Evolutionary conservation across 176 grass and related monocot genomes (phyloP).

Genomic region (Panicum miliaceum): DNA sequence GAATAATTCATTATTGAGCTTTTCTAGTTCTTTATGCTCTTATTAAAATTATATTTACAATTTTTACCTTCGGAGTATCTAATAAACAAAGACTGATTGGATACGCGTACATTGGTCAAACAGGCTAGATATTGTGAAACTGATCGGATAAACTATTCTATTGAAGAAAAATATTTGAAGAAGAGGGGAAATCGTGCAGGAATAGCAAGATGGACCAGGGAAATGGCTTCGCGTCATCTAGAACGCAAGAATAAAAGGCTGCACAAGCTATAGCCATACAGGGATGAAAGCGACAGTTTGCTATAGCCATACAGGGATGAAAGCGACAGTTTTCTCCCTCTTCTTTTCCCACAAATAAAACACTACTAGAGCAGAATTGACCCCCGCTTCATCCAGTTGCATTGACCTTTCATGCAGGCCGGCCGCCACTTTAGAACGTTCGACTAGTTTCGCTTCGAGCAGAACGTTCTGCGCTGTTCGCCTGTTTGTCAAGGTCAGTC

Average conservation of each 20-base stretch:
- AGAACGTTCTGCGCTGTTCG: slow-evolving; percentile 1
- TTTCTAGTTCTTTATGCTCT: background rate
- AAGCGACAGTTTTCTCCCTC: background rate
- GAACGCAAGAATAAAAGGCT: background rate
- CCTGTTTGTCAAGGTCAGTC: background rate
- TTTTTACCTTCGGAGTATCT: background rate
- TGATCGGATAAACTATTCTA: background rate
- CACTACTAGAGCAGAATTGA: background rate
- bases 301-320: background rate
- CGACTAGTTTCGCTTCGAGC: background rate
- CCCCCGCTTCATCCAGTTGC: background rate
- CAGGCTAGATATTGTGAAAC: background rate
- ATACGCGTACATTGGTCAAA: background rate
- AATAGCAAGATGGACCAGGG: background rate
- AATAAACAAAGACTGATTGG: background rate
- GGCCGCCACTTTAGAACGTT: slow-evolving; percentile 34
- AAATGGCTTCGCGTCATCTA: background rate
- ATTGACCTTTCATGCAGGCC: slow-evolving; percentile 2
- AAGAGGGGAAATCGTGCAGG: background rate
- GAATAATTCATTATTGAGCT: background rate
- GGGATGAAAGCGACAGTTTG: no score
- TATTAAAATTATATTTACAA: background rate
- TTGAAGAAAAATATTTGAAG: background rate
- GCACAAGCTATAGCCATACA: background rate
- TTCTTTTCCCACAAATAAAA: background rate